phyloP scores from a whole-genome alignment of 148 eudicot genomes.

The Limonium bicolor region DNA sequence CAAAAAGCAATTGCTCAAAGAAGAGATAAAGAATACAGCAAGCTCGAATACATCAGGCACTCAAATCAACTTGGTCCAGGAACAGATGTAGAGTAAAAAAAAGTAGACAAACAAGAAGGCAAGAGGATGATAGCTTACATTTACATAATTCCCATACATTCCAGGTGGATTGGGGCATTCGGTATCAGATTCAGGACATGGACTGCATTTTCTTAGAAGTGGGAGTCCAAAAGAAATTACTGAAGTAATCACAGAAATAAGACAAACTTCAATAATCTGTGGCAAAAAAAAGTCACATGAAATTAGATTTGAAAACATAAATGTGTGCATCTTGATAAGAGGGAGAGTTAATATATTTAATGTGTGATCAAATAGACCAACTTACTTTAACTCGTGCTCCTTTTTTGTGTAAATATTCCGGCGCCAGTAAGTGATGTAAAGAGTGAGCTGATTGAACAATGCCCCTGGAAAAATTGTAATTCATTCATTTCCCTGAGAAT shows the following conservation, averaged over 20 bases:
- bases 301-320: slow-evolving; percentile 6
- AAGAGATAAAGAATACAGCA: too few species aligned
- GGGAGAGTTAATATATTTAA: neutral
- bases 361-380: neutral
- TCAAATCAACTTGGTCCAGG: too few species aligned
- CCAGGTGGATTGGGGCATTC: slow-evolving; percentile 97
- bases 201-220: slow-evolving; percentile 76
- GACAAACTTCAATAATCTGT: slow-evolving; percentile 89
- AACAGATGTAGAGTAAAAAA: too few species aligned
- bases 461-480: slow-evolving; percentile 49
- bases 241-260: slow-evolving; percentile 77
- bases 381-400: slow-evolving; percentile 83
- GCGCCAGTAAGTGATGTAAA: slow-evolving; percentile 78
- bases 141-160: slow-evolving; percentile 94
- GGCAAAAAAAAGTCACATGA: slow-evolving; percentile 4
- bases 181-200: slow-evolving; percentile 77
- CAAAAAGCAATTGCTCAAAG: too few species aligned
- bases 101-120: too few species aligned
- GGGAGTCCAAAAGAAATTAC: slow-evolving; percentile 90
- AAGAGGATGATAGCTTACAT: slow-evolving; percentile 50
- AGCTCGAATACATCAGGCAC: too few species aligned
- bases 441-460: slow-evolving; percentile 81
- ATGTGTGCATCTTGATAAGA: neutral
- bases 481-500: neutral
- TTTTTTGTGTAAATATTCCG: slow-evolving; percentile 88